Conservation (phyloP, 2,329 filamentous ascomycete genomes). For the Colletotrichum tropicicola region DNA sequence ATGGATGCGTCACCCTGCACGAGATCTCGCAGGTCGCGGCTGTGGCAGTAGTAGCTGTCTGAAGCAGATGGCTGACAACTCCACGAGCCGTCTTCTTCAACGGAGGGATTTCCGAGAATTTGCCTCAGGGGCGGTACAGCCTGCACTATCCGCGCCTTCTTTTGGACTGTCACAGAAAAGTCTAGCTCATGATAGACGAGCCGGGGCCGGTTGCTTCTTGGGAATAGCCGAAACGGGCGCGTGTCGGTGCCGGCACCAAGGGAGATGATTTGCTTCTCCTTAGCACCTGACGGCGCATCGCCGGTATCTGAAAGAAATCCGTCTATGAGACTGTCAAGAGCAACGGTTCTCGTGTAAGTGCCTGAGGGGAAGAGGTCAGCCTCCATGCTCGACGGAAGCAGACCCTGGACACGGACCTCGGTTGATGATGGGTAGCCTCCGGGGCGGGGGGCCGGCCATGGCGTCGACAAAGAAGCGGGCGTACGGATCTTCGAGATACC, state of each 20-base stretch:
- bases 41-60: conserved; percentile 65
- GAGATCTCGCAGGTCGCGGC: conserved; percentile 75
- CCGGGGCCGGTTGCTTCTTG: conserved; percentile 45
- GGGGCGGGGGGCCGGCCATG: conserved; percentile 55
- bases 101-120: conserved; percentile 46
- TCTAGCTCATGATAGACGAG: conserved; percentile 93
- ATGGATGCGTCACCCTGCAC: conserved; percentile 35
- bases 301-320: conserved; percentile 68
- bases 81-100: conserved; percentile 49
- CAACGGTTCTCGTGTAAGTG: conserved; percentile 90
- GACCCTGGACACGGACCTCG: conserved; percentile 67
- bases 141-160: conserved; percentile 68
- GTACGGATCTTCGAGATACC: conserved; percentile 86
- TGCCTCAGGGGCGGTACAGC: conserved; percentile 52
- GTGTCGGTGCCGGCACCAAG: conserved; percentile 96
- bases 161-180: conserved; percentile 77
- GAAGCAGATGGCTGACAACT: conserved; percentile 47
- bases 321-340: conserved; percentile 80
- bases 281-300: conserved; percentile 32
- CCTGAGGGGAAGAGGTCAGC: conserved; percentile 58
- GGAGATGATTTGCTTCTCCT: conserved; percentile 81
- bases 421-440: conserved; percentile 91
- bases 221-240: conserved; percentile 79
- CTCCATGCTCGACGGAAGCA: conserved; percentile 31
- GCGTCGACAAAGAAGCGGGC: conserved; percentile 73